A percentile compares a stretch with the other conserved stretches of the same genome.
phyloP scores from a whole-genome alignment of 1,284 basidiomycete species.

The Trametes versicolor region DNA sequence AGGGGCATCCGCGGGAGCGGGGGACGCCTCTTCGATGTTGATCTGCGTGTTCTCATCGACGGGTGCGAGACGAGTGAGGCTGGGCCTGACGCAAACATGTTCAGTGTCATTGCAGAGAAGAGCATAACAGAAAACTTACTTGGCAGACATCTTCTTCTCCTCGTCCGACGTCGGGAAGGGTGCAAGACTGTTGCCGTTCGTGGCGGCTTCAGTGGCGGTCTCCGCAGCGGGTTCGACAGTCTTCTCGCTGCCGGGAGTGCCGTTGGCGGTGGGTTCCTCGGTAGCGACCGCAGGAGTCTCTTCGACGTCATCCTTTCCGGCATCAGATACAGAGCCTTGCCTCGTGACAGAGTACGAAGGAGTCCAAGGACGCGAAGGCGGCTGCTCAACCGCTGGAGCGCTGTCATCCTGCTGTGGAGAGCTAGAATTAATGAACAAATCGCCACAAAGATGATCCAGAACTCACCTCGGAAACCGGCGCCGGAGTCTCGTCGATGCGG shows the following conservation, averaged over 20 bases:
- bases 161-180: slow-evolving; percentile 43
- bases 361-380: slow-evolving; percentile 38
- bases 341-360: slow-evolving; percentile 41
- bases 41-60: slow-evolving; percentile 40
- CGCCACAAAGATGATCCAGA: background rate
- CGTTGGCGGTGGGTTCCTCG: slow-evolving; percentile 14
- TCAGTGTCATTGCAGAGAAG: slow-evolving; percentile 6
- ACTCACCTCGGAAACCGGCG: slow-evolving; percentile 9
- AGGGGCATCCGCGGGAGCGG: slow-evolving; percentile 33
- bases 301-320: slow-evolving; percentile 23
- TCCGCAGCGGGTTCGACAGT: slow-evolving; percentile 1
- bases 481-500: slow-evolving; percentile 23
- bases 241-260: slow-evolving; percentile 8
- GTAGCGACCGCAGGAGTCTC: slow-evolving; percentile 1
- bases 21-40: slow-evolving; percentile 27
- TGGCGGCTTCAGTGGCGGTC: background rate
- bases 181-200: slow-evolving; percentile 32
- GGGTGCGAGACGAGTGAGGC: slow-evolving; percentile 40
- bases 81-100: slow-evolving; percentile 35
- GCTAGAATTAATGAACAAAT: background rate
- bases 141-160: slow-evolving; percentile 35
- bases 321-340: slow-evolving; percentile 45
- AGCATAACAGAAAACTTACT: slow-evolving; percentile 37
- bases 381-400: slow-evolving; percentile 15
- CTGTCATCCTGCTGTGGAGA: background rate